These are phyloP conservation scores for Leucaena leucocephala DNA, from an alignment of 306 rosid genomes.

Conservation along the genomic window DNA sequence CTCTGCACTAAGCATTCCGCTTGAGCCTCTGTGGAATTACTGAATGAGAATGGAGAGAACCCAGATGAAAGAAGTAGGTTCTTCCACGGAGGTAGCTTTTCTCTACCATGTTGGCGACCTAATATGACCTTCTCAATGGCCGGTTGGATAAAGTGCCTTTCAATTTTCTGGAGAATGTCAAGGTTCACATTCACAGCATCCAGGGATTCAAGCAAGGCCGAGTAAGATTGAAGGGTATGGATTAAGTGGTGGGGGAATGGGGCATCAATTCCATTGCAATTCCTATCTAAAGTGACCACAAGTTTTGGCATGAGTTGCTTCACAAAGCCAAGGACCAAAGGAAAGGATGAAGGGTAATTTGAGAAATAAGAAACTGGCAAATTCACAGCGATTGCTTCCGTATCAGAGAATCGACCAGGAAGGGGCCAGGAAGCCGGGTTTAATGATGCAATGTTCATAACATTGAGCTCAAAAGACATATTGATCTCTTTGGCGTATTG, in stretches of 20 bases:
- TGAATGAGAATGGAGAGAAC: conserved; percentile 72
- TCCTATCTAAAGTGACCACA: conserved; percentile 68
- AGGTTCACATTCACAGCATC: conserved; percentile 76
- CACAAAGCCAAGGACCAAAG: conserved; percentile 61
- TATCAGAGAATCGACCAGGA: conserved; percentile 47
- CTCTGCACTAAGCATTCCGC: conserved; percentile 89
- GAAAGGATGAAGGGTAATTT: conserved; percentile 49
- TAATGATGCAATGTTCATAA: conserved; percentile 60
- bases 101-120: conserved; percentile 50
- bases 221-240: conserved; percentile 65
- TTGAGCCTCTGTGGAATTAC: conserved; percentile 86
- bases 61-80: conserved; percentile 67
- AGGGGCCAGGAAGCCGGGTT: conserved; percentile 62
- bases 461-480: conserved; percentile 63
- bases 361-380: conserved; percentile 65
- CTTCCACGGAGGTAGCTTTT: conserved; percentile 67
- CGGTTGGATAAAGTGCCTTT: conserved; percentile 77
- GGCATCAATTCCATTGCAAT: conserved; percentile 60
- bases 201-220: conserved; percentile 76
- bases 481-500: conserved; percentile 71
- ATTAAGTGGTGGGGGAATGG: conserved; percentile 59
- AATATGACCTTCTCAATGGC: conserved; percentile 66
- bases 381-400: conserved; percentile 73
- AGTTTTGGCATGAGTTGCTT: conserved; percentile 78
- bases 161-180: conserved; percentile 76